A percentile compares a stretch with the other conserved stretches of the same genome.
phyloP scores from a whole-genome alignment of 805 yeast species.

The Candida nemodendra region DNA sequence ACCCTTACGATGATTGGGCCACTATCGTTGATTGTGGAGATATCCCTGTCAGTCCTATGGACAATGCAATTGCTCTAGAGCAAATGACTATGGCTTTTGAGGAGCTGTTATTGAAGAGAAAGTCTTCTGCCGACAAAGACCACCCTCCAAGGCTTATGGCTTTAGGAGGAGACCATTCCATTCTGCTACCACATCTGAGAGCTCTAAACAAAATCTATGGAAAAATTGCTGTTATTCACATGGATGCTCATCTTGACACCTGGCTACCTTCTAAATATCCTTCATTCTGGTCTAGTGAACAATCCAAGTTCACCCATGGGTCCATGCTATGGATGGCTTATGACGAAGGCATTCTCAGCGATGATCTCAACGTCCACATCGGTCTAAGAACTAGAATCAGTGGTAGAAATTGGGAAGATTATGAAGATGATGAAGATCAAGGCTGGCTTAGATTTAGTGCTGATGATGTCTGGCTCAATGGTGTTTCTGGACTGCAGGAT shows the following conservation, averaged over 20 bases:
- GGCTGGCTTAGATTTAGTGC: constrained; percentile 70
- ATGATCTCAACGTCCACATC: constrained; percentile 63
- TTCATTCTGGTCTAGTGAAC: constrained; percentile 31
- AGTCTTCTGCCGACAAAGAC: constrained; percentile 22
- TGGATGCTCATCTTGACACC: constrained; percentile 84
- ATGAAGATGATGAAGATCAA: constrained; percentile 62
- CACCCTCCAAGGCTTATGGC: constrained; percentile 64
- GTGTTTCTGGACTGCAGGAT: constrained; percentile 45
- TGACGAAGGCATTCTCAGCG: constrained; percentile 61
- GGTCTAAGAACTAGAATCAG: constrained; percentile 74
- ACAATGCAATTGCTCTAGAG: constrained; percentile 48
- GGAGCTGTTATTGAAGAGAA: constrained; percentile 45
- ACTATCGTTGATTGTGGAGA: constrained; percentile 54
- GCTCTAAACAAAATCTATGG: constrained; percentile 63
- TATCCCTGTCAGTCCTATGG: constrained; percentile 60
- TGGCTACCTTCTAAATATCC: constrained; percentile 76
- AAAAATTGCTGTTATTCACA: constrained; percentile 69
- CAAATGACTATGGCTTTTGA: constrained; percentile 57
- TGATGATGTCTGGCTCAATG: constrained; percentile 71
- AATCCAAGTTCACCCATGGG: constrained; percentile 70
- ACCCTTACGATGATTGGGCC: constrained; percentile 53
- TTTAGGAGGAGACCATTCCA: constrained; percentile 82
- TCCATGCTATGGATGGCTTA: constrained; percentile 83
- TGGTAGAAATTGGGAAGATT: constrained; percentile 59
- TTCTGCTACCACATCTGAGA: constrained; percentile 69